Evolutionary conservation across 306 rosid genomes (phyloP), one percentile per base, ranked within the genome.

Genomic region (Casuarina equisetifolia): DNA sequence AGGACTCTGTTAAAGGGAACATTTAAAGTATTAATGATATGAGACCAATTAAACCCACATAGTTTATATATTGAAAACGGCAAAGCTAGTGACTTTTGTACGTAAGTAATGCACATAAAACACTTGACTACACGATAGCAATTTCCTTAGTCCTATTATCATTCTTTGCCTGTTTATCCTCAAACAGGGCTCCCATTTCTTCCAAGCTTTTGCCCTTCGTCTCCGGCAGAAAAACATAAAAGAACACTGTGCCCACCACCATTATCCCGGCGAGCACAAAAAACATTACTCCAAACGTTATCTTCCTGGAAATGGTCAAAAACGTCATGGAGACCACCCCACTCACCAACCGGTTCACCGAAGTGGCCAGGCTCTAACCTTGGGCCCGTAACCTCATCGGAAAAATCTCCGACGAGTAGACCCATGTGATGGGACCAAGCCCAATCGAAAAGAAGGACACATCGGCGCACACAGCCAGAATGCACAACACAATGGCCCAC

Each of bases 391-490:
- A 40, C 73, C 92, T 86, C 79, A 80, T 68, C 0, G 96, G 98
- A 8, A 90, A 90, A 39, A 91, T 86, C 80, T 94, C 96, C 6
- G 94, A 87, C 0, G 98, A 81, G 80, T 90, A 94, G 0, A 94
- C 98, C 98, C 96, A 94, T 0, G 97, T 89, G 38, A 88, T 83
- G 0, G 98, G 98, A 77, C 96, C 94, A 69, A 94, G 94, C 88
- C 98, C 97, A 75, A 94, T 88, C 1, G 97, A 94, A 38, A 94
- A 94, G 79, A 94, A 85, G 0, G 97, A 88, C 1, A 91, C 93
- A 5, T 87, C 80, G 0, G 90, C 82, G 2, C 98, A 89, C 1
- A 94, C 78, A 0, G 91, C 96, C 38, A 86, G 16, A 6, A 88
- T 81, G 66, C 96, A 85, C 44, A 91, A 11, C 0, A 25, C 85